Conservation (phyloP, 176 grass and related monocot species). For the Oryza australiensis region DNA sequence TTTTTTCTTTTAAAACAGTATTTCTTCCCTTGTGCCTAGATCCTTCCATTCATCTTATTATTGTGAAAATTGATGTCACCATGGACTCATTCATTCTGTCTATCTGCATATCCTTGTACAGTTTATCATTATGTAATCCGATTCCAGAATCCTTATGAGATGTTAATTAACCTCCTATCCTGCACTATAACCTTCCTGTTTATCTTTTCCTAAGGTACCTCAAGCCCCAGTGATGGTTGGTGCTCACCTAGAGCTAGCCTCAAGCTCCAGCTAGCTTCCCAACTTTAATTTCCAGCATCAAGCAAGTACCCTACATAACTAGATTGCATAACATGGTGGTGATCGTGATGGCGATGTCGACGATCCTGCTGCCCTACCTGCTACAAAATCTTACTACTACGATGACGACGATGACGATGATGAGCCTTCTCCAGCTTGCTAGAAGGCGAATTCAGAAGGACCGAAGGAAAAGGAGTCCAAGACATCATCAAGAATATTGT, state of each 20-base stretch:
- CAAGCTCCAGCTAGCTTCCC: background rate
- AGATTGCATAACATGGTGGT: conserved; percentile 3
- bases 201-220: background rate
- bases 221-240: conserved; percentile 26
- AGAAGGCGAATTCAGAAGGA: background rate
- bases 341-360: background rate
- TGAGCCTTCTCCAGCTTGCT: background rate
- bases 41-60: background rate
- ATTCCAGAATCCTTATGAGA: no score
- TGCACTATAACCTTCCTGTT: no score
- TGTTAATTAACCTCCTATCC: no score
- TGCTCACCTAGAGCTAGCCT: background rate
- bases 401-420: background rate
- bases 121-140: no score
- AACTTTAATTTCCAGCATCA: background rate
- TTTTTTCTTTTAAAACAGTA: background rate
- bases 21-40: background rate
- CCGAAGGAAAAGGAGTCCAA: background rate
- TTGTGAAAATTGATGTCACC: conserved; percentile 2
- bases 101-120: background rate
- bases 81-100: background rate
- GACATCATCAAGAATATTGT: conserved; percentile 32
- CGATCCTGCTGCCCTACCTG: background rate
- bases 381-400: background rate
- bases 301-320: conserved; percentile 28